Base-by-base conservation (phyloP, 352 stramenopile species). In the Pythium phragmiticola region DNA sequence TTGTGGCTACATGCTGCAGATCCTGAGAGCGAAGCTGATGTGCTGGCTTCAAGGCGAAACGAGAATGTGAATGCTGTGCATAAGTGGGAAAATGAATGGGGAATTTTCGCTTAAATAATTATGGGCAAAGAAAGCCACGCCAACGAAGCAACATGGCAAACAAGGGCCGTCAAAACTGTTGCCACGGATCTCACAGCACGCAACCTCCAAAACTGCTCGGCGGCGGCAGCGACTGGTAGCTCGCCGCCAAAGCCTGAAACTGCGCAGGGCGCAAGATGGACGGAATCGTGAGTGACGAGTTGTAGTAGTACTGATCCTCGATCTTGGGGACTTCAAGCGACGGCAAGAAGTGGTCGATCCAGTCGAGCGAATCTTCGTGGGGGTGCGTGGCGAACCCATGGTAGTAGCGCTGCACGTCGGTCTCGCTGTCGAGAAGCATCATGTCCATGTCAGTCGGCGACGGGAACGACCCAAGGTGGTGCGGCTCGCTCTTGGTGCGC, bases 321-420 rank as follows among this genome's bases (percentile, higher is more conserved):
- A 65, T 50, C 56, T 70, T 70, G n/a, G 63, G 49, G 23, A 70
- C 36, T 26, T 70, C 56, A 4, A 70, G 63, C 55, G 76, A 84
- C n/a, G 79, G 80, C 33, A 89, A 58, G 50, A 82, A 84, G 50
- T 61, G 75, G 60, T 87, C 80, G 57, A 89, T 82, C 80, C 80
- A 87, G 51, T 89, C 80, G 57, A 87, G 66, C n/a, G 79, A 86
- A 28, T 89, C 80, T 52, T 66, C 57, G 37, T 57, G 19, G 23
- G 56, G 21, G 33, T 61, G 37, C 48, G 39, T 51, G n/a, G 23
- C 4, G 45, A 52, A 9, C 13, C 65, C 19, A 46, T 19, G 52
- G 62, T 67, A 66, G 49, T 53, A 54, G 58, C 33, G 36, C 56
- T 68, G 59, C 23, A 66, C 63, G 17, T 73, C 65, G 23, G 62